Evolutionary conservation across 179 eudicot genomes (phyloP).

Genomic region (Corrigiola litoralis): DNA sequence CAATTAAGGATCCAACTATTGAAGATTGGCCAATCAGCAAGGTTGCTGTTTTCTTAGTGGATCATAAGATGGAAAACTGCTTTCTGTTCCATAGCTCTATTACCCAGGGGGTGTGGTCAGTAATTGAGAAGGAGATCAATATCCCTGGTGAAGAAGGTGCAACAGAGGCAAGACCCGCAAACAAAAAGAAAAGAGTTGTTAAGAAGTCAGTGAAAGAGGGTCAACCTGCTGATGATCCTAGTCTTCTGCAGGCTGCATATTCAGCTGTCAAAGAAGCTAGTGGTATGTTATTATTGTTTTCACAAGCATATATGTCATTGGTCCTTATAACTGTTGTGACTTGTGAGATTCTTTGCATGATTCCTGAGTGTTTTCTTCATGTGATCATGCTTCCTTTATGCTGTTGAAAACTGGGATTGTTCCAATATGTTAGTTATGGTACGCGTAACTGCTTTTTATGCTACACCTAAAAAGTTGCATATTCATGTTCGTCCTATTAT

Average conservation of each 20-base stretch:
- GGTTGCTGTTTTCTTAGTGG: conserved; percentile 65
- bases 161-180: conserved; percentile 20
- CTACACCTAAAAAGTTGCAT: too few species aligned
- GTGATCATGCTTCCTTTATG: too few species aligned
- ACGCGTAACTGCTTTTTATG: too few species aligned
- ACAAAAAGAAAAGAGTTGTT: conserved; percentile 30
- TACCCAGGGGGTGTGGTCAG: conserved; percentile 79
- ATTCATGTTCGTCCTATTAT: too few species aligned
- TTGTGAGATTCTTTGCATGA: too few species aligned
- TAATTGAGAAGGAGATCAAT: conserved; percentile 54
- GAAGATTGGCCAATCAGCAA: conserved; percentile 61
- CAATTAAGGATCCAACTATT: conserved; percentile 27
- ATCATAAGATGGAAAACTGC: conserved; percentile 57
- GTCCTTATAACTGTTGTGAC: not conserved
- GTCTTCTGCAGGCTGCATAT: conserved; percentile 46
- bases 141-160: conserved; percentile 24
- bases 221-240: conserved; percentile 25
- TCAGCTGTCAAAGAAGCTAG: conserved; percentile 55
- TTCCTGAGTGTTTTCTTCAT: too few species aligned
- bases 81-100: conserved; percentile 46
- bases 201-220: conserved; percentile 34
- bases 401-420: too few species aligned
- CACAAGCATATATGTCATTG: not conserved
- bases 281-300: conserved; percentile 39
- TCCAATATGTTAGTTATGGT: too few species aligned